Base-by-base conservation (phyloP, 2,329 filamentous ascomycete species). In the Trichoderma citrinoviride region DNA sequence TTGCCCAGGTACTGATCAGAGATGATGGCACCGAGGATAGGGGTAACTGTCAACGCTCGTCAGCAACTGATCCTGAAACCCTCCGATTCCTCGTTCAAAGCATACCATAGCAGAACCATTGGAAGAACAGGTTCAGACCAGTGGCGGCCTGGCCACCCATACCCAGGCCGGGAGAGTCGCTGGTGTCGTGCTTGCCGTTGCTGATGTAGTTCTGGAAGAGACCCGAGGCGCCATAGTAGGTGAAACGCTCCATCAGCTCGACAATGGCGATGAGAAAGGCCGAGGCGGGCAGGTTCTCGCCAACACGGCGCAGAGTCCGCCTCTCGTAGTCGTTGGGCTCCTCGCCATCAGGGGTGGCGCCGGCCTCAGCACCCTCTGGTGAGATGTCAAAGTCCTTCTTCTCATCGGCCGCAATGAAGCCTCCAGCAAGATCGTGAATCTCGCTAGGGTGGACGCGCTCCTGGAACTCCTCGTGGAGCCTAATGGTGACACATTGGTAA, bases 1-100 rank as follows among this genome's bases (percentile, higher is more conserved):
- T 85, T 84, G 61, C 85, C 85, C 29, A 86, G 79, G 66, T 85
- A 86, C 71, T 83, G 81, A 70, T 87, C 79, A 10, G 83, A 83
- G 58, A 86, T 77, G 71, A 84, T 84, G 70, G 82, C 84, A 70
- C 84, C 84, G 63, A 83, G 68, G 61, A 80, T 79, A 10, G 77
- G 77, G 0, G 77, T 79, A 7, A 78, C 75, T 75, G 46, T 12
- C 17, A 14, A 33, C 0, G 8, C 5, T 15, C n/a, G 43, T 67
- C 41, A 66, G 66, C 19, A 7, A 25, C 7, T 61, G 12, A 21
- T 55, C 27, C 19, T 12, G 3, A 14, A 4, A 37, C 33, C 5
- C 2, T 12, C 14, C 3, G 5, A 14, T 37, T 14, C 33, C 33
- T 37, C 29, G 7, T 17, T 33, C 10, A 33, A 10, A 3, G 37